These are phyloP conservation scores for Fomitopsis betulina DNA, from an alignment of 1,284 basidiomycete genomes.

Conservation along the genomic window DNA sequence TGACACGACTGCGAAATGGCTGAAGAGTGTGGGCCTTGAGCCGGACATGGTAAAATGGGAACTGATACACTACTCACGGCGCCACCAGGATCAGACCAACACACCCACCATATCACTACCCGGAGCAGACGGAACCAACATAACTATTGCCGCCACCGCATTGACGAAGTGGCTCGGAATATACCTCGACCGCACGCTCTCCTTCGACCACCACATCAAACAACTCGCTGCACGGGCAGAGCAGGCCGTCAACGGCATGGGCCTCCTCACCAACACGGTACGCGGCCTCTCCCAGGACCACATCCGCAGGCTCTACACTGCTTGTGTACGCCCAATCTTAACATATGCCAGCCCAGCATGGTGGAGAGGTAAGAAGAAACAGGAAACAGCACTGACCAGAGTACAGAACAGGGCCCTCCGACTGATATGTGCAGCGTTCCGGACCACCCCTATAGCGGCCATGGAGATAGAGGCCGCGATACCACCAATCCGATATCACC, in stretches of 20 bases:
- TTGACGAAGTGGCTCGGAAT: slow-evolving; percentile 9
- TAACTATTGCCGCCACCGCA: not conserved
- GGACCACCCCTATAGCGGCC: no score
- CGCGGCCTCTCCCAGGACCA: slow-evolving; percentile 5
- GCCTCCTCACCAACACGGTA: slow-evolving; percentile 8
- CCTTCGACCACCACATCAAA: no score
- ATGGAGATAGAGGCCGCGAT: no score
- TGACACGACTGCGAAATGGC: not conserved
- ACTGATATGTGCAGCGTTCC: no score
- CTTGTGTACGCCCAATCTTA: no score
- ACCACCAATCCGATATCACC: no score
- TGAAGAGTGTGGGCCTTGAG: not conserved
- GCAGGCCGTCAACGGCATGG: slow-evolving; percentile 4
- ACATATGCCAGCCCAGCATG: no score
- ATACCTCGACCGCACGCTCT: no score
- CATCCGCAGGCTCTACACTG: slow-evolving; percentile 6
- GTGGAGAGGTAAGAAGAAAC: no score
- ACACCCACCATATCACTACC: not conserved
- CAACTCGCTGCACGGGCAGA: no score
- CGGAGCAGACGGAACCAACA: not conserved
- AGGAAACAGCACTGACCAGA: no score
- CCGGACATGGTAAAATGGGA: slow-evolving; percentile 1
- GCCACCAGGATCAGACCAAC: not conserved
- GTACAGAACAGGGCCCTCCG: no score
- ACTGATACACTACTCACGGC: slow-evolving; percentile 1